Percentiles rank a stretch among this genome's conserved stretches.
Conservation (phyloP, 2,329 filamentous ascomycete species). For the Aspergillus flavus region DNA sequence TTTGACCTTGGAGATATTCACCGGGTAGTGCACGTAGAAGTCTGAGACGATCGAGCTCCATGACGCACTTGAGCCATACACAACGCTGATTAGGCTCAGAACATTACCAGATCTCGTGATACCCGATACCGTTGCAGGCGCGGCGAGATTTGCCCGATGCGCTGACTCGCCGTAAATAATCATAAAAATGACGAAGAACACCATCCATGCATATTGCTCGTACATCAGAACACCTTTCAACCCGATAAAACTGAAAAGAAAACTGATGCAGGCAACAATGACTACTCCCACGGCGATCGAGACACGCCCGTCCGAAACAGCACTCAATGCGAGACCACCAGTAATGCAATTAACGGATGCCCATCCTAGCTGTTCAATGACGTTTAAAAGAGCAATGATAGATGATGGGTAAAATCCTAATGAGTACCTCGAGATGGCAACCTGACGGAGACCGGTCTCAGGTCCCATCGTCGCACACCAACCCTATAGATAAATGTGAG, state of each 20-base stretch:
- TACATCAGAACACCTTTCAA: slow-evolving; percentile 31
- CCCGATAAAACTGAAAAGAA: slow-evolving; percentile 31
- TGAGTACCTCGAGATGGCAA: slow-evolving; percentile 53
- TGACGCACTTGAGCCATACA: slow-evolving; percentile 54
- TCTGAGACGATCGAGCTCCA: slow-evolving; percentile 52
- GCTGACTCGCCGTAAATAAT: slow-evolving; percentile 54
- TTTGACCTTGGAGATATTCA: slow-evolving; percentile 49
- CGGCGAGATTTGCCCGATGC: slow-evolving; percentile 43
- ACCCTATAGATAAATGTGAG: slow-evolving; percentile 31
- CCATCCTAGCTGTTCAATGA: slow-evolving; percentile 33
- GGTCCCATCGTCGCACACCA: slow-evolving; percentile 57
- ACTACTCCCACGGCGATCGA: slow-evolving; percentile 29
- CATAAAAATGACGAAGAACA: slow-evolving; percentile 44
- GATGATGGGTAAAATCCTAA: slow-evolving; percentile 57
- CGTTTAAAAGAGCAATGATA: slow-evolving; percentile 49
- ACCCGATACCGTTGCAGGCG: slow-evolving; percentile 39
- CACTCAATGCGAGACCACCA: slow-evolving; percentile 32
- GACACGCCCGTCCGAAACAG: slow-evolving; percentile 34
- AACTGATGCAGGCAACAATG: slow-evolving; percentile 31
- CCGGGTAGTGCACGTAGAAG: slow-evolving; percentile 53
- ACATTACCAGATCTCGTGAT: slow-evolving; percentile 42
- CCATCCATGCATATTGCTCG: slow-evolving; percentile 35
- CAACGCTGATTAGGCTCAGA: slow-evolving; percentile 49
- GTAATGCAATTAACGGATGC: slow-evolving; percentile 31
- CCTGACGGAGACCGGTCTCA: slow-evolving; percentile 54